A percentile compares a stretch with the other conserved stretches of the same genome.
These are phyloP conservation scores for Solanum boliviense DNA, from an alignment of 257 asterid genomes.

Conservation along the genomic window DNA sequence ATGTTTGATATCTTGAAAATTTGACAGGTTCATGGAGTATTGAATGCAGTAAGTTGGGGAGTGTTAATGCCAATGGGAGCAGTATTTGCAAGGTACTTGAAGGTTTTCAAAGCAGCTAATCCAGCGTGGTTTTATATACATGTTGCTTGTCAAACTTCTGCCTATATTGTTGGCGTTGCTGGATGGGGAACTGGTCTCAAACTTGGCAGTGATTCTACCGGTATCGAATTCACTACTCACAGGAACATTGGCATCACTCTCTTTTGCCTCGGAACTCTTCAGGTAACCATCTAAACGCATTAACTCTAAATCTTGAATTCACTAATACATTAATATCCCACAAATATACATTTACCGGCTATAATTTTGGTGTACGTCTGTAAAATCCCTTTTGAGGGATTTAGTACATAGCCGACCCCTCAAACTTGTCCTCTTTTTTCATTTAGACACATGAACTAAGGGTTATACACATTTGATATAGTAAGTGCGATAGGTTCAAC, in stretches of 20 bases:
- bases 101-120: conserved; percentile 51
- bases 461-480: too few species aligned
- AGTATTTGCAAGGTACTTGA: conserved; percentile 51
- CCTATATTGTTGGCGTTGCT: conserved; percentile 60
- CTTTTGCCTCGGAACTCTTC: conserved; percentile 64
- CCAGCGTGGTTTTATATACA: conserved; percentile 86
- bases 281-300: conserved; percentile 2
- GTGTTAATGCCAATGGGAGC: conserved; percentile 64
- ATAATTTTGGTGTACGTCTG: too few species aligned
- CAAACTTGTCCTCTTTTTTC: too few species aligned
- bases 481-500: too few species aligned
- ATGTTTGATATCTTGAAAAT: background rate
- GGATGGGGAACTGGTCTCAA: conserved; percentile 77
- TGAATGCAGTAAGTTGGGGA: conserved; percentile 83
- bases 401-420: too few species aligned
- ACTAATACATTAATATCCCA: too few species aligned
- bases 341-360: too few species aligned
- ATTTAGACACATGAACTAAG: too few species aligned
- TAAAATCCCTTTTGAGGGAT: too few species aligned
- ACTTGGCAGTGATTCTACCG: conserved; percentile 52
- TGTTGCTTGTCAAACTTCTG: conserved; percentile 45
- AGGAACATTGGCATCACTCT: conserved; percentile 57
- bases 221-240: conserved; percentile 26
- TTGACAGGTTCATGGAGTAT: conserved; percentile 50
- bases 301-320: background rate